Evolutionary conservation across 805 yeast genomes (phyloP), one percentile per base, ranked within the genome.

Genomic region (Suhomyces pyralidae): DNA sequence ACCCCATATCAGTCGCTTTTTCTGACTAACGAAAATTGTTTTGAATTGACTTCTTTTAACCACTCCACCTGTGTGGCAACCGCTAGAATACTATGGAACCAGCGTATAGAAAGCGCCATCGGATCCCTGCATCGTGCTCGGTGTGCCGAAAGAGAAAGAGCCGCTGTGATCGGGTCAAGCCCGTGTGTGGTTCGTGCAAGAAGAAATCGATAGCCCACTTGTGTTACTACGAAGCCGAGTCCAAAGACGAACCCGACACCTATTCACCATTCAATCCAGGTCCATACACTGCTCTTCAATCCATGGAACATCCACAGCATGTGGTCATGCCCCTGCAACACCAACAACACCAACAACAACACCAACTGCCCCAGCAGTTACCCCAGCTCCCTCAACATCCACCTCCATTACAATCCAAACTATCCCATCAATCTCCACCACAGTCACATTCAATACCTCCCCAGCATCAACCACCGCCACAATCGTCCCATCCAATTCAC

Each of bases 71-170:
- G 14, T 5, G 24, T 38, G 42, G 42, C 24, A 10, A 9, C 42
- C 17, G 17, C 20, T 38, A 8, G 14, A 36, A 36, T 8, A 49
- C 48, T 14, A 68, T 68, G 74, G 71, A 66, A 32, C 25, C 53
- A n/a, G 43, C 52, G 9, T 61, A 55, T 54, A 69, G 65, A 54
- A 75, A 74, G 53, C 62, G 79, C 48, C 68, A 68, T 56, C 60
- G 79, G 46, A 60, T 71, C n/a, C 77, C 77, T 19, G 70, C 78
- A 6, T 71, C 77, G 34, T 75, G 80, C 54, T 70, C 74, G 48
- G 77, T 75, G 17, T 75, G 80, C 56, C 68, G 80, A 26, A 73
- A 73, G 55, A 59, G 79, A 40, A 75, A 75, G 58, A 66, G 74
- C 46, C 69, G 67, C 53, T 75, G 80, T 63, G 80, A 75, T 60